Conservation (phyloP, 2,329 filamentous ascomycete genomes). For the Ceratocystiopsis minuta region DNA sequence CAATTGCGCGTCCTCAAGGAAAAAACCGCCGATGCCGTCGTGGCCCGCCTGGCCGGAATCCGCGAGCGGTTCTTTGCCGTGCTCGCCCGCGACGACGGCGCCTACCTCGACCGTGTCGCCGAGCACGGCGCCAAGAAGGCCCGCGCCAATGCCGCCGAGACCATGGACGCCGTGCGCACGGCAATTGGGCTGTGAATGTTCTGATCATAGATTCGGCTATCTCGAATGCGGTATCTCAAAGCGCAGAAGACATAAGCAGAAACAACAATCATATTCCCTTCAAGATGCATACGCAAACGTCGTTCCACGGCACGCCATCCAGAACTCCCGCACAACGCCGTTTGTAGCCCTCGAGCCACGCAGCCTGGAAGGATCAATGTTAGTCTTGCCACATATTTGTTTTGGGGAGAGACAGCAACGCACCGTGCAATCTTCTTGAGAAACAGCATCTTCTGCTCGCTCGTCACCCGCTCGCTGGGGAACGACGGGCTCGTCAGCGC, state of each 20-base stretch:
- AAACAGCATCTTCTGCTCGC: constrained; percentile 43
- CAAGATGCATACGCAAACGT: constrained; percentile 41
- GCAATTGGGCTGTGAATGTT: constrained; percentile 28
- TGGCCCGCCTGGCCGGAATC: constrained; percentile 32
- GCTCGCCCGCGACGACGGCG: constrained; percentile 17
- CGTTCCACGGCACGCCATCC: constrained; percentile 45
- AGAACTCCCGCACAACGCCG: constrained; percentile 52
- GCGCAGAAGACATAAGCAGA: neutral
- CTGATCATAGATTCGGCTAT: neutral
- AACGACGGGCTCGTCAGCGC: constrained; percentile 38
- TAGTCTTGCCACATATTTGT: too few species aligned
- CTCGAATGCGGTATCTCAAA: neutral
- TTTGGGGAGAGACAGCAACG: too few species aligned
- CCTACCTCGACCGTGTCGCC: constrained; percentile 32
- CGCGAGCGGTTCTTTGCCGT: constrained; percentile 37
- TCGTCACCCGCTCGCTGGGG: constrained; percentile 38
- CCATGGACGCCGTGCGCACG: constrained; percentile 33
- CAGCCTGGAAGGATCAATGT: constrained; percentile 23
- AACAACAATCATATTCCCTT: neutral
- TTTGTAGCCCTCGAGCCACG: constrained; percentile 47
- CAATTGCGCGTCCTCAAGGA: constrained; percentile 45
- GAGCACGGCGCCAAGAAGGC: constrained; percentile 42
- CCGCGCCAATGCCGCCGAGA: constrained; percentile 37
- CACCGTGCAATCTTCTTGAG: constrained; percentile 47
- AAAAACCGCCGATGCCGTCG: constrained; percentile 39